These are phyloP conservation scores for Phytophthora rubi DNA, from an alignment of 352 stramenopile species.

Conservation along the genomic window DNA sequence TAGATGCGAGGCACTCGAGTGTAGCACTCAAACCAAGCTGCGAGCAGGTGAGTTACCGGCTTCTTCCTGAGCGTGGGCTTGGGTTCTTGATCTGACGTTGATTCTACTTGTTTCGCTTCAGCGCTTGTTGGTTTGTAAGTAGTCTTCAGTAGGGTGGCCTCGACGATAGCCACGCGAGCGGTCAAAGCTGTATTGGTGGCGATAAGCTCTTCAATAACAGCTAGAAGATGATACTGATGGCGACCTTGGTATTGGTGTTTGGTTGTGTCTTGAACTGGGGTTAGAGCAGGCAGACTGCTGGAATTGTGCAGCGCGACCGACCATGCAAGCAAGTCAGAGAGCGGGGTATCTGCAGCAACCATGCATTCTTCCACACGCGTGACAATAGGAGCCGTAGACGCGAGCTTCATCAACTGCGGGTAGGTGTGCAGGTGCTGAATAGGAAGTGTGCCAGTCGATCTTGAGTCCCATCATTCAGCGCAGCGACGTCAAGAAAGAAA, in stretches of 20 bases:
- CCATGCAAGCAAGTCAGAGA: constrained; percentile 5
- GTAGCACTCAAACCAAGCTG: constrained; percentile 23
- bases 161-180: not conserved
- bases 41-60: constrained; percentile 2
- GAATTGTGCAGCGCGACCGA: not conserved
- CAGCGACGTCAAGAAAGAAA: constrained; percentile 3
- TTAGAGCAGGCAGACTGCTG: not conserved
- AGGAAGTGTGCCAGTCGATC: not conserved
- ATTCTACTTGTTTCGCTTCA: not conserved
- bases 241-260: not conserved
- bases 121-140: not conserved
- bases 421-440: constrained; percentile 13
- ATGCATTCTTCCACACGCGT: constrained; percentile 10
- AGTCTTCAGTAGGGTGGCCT: not conserved
- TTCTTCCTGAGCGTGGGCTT: constrained; percentile 5
- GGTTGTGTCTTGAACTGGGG: not conserved
- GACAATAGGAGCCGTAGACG: not conserved
- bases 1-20: constrained; percentile 8
- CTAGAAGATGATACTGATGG: not conserved
- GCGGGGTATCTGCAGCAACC: not conserved
- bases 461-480: constrained; percentile 6
- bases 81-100: constrained; percentile 2
- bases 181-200: not conserved
- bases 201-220: constrained; percentile 26
- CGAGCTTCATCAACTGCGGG: constrained; percentile 11